Conservation (phyloP, 176 grass and related monocot genomes). For the Rhynchospora tenuis region DNA sequence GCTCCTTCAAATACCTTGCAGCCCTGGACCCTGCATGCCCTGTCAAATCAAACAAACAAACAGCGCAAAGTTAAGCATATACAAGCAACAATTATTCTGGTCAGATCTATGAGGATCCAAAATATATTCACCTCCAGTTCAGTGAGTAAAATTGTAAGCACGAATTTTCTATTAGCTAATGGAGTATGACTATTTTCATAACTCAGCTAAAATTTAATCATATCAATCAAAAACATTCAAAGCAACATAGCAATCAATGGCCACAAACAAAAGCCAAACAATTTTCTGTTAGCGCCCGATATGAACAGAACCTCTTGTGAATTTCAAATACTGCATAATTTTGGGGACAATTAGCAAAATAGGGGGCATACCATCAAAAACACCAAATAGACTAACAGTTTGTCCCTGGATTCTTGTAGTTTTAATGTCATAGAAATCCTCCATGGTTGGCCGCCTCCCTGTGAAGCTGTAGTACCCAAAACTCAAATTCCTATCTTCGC, state of each 20-base stretch:
- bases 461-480: conserved; percentile 90
- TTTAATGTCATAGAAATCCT: conserved; percentile 90
- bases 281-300: not conserved
- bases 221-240: not conserved
- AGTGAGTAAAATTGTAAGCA: not conserved
- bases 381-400: conserved; percentile 77
- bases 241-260: not conserved
- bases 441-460: conserved; percentile 80
- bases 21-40: conserved; percentile 89
- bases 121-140: not conserved
- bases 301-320: not conserved
- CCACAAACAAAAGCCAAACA: not conserved
- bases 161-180: not conserved
- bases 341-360: not conserved
- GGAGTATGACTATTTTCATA: not conserved
- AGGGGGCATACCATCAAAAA: conserved; percentile 75
- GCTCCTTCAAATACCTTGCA: conserved; percentile 82
- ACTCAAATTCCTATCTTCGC: conserved; percentile 74
- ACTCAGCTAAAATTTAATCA: not conserved
- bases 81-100: not conserved
- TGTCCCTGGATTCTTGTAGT: conserved; percentile 62
- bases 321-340: not conserved
- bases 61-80: not conserved
- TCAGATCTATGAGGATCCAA: not conserved
- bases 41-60: conserved; percentile 36